These are phyloP conservation scores for Circinella minor DNA, from an alignment of 371 early-diverging fungal species.

Conservation along the genomic window DNA sequence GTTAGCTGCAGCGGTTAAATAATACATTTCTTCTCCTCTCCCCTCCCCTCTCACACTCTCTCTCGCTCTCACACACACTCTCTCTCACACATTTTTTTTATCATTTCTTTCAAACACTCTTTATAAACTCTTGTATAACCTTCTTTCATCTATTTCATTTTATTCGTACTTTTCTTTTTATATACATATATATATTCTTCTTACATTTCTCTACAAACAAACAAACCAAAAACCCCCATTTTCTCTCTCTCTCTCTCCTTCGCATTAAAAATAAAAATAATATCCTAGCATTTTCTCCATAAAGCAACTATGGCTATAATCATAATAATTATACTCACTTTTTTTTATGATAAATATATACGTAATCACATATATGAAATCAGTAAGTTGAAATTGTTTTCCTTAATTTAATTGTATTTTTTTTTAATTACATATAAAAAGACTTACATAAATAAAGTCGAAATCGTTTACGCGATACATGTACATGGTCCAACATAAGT, in stretches of 20 bases:
- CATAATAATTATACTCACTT: background rate
- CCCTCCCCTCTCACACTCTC: no score
- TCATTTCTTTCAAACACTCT: no score
- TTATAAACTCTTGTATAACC: no score
- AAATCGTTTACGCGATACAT: background rate
- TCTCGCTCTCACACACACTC: background rate
- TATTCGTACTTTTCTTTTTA: background rate
- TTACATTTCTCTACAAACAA: background rate
- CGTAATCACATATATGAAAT: no score
- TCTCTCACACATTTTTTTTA: background rate
- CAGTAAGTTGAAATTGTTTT: no score
- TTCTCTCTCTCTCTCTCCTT: background rate
- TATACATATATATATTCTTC: background rate
- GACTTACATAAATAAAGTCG: background rate
- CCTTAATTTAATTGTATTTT: no score
- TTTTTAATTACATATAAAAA: no score
- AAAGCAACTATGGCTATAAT: background rate
- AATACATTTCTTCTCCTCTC: background rate
- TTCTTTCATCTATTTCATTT: background rate
- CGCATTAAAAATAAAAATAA: no score
- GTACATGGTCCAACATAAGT: conserved; percentile 1
- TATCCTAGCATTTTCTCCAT: no score
- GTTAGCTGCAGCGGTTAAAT: conserved; percentile 85
- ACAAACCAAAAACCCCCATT: background rate
- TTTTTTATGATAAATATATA: no score